These are phyloP conservation scores for Candida awuae DNA, from an alignment of 805 yeast species.

Conservation along the genomic window DNA sequence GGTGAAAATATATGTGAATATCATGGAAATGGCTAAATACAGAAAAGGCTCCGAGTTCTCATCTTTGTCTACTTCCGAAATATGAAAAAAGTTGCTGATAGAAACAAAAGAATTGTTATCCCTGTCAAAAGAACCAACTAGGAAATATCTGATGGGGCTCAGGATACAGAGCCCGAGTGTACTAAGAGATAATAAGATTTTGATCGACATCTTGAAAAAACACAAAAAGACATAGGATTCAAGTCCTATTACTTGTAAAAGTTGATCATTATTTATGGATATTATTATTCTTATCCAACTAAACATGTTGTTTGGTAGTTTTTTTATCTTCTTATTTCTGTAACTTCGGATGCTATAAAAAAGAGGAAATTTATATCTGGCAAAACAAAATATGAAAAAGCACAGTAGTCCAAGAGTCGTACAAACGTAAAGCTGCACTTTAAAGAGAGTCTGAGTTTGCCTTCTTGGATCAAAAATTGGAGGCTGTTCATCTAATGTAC, in stretches of 20 bases:
- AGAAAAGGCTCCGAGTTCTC: constrained; percentile 22
- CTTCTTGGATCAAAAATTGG: constrained; percentile 35
- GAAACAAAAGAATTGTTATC: constrained; percentile 14
- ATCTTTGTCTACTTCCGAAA: constrained; percentile 3
- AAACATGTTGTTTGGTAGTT: constrained; percentile 39
- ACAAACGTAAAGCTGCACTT: constrained; percentile 46
- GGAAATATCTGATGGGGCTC: constrained; percentile 45
- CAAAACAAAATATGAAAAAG: constrained; percentile 41
- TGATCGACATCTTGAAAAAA: constrained; percentile 51
- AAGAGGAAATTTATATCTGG: constrained; percentile 48
- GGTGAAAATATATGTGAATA: constrained; percentile 50
- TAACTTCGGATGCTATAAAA: constrained; percentile 49
- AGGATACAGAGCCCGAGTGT: constrained; percentile 40
- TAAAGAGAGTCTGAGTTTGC: constrained; percentile 47
- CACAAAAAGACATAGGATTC: constrained; percentile 52
- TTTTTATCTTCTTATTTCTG: constrained; percentile 35
- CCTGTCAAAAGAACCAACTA: constrained; percentile 41
- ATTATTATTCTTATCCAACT: constrained; percentile 47
- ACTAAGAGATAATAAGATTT: constrained; percentile 36
- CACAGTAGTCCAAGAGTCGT: constrained; percentile 38
- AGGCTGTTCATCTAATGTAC: constrained; percentile 23
- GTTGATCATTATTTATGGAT: constrained; percentile 40
- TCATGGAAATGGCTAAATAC: constrained; percentile 45
- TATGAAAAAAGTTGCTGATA: background rate
- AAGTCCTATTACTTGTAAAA: constrained; percentile 48